Base-by-base conservation (phyloP, 169 alveolate genomes). In the Perkinsus olseni region DNA sequence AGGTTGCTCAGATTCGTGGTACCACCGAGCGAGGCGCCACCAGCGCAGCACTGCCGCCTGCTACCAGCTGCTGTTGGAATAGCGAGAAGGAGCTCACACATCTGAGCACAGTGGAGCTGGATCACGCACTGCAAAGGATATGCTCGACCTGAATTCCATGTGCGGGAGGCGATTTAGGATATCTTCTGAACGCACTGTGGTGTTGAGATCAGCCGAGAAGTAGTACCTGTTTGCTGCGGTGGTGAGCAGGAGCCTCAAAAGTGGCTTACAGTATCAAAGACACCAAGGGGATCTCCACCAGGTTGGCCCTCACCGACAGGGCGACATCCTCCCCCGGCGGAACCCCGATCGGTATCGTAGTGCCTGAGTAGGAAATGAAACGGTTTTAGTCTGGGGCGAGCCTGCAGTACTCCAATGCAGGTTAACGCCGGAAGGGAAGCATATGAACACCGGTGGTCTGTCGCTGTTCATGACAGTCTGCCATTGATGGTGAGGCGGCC, bases 111-210 rank as follows among this genome's bases (percentile, higher is more conserved):
- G 1, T 13, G 36, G 34, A 24, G 31, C 31, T 24, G 31, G 82
- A 0, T 28, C 17, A 24, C 82, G 34, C 82, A 62, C 82, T 62
- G 8, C 37, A 24, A 62, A 62, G 82, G 82, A 62, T 62, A 62
- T 24, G 82, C 82, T 24, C 17, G 82, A 62, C 31, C 82, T 62
- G 82, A 24, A 95, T 93, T 95, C 97, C 93, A 95, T 94, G 74
- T 95, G 96, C 21, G 97, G 97, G 92, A 95, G 91, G 92, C 97
- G 94, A 93, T 95, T 95, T 91, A 95, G 95, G 74, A 95, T 94
- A 50, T 95, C 97, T 92, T 95, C 94, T 24, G n/a, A 93, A 0
- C 93, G 94, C 0, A 93, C 91, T 0, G 94, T 94, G 74, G 40
- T 45, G 45, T 34, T 91, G 39, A 94, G 93, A 51, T 93, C 94